phyloP scores from a whole-genome alignment of 106 monocot genomes.

The Apostasia shenzhenica region DNA sequence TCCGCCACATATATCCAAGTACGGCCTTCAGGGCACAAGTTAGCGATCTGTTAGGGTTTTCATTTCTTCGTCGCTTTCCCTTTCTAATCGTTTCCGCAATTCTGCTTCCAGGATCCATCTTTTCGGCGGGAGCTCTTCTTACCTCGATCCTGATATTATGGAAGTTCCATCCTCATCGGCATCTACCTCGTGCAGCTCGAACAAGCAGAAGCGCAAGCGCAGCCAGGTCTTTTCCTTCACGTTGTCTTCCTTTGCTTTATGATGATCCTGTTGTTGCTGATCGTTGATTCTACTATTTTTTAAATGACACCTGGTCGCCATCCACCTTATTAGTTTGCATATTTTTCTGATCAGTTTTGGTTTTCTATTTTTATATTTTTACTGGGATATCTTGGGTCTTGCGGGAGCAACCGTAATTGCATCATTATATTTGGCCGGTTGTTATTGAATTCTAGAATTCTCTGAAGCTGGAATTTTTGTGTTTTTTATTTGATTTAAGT shows the following conservation, averaged over 20 bases:
- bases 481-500: background rate
- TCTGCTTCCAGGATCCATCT: conserved; percentile 12
- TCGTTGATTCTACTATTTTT: background rate
- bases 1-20: background rate
- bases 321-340: background rate
- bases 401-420: background rate
- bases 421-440: background rate
- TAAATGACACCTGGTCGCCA: background rate
- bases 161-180: conserved; percentile 12
- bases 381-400: background rate
- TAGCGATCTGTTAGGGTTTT: background rate
- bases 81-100: background rate
- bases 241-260: background rate
- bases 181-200: conserved; percentile 13
- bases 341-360: background rate
- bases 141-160: conserved; percentile 27
- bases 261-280: background rate
- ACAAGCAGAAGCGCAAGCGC: conserved; percentile 21
- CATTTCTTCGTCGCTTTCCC: background rate
- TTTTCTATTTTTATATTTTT: background rate
- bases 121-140: conserved; percentile 16
- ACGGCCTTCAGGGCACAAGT: background rate
- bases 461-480: background rate
- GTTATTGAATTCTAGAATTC: background rate
- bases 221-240: conserved; percentile 15